Conservation (phyloP, 108 stramenopile genomes). For the Cylindrotheca closterium region DNA sequence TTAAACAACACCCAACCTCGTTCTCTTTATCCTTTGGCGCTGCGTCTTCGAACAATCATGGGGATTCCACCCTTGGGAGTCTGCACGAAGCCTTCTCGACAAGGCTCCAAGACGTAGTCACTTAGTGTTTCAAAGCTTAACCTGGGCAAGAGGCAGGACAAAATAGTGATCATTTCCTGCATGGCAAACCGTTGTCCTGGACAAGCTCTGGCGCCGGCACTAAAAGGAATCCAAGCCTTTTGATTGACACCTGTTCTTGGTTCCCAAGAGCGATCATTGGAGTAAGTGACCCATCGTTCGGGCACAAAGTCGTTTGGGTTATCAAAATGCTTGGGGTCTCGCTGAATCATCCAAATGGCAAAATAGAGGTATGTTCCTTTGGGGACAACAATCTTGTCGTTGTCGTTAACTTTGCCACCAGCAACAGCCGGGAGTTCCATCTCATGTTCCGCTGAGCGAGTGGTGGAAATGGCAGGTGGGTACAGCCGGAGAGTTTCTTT, state of each 20-base stretch:
- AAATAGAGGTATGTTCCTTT: slow-evolving; percentile 41
- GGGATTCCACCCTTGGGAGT: slow-evolving; percentile 31
- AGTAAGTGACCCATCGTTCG: slow-evolving; percentile 47
- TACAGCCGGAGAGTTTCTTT: slow-evolving; percentile 48
- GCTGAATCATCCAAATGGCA: slow-evolving; percentile 40
- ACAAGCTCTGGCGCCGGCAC: slow-evolving; percentile 49
- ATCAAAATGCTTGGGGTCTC: slow-evolving; percentile 38
- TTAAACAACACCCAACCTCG: neutral
- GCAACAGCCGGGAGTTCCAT: no score
- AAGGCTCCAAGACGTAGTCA: slow-evolving; percentile 9
- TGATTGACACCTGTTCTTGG: slow-evolving; percentile 7
- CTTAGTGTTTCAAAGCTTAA: slow-evolving; percentile 14
- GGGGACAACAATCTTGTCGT: slow-evolving; percentile 21
- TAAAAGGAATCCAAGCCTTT: slow-evolving; percentile 53
- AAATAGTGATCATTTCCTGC: slow-evolving; percentile 20
- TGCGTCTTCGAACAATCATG: neutral
- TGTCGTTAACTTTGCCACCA: no score
- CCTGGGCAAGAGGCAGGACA: slow-evolving; percentile 16
- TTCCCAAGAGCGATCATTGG: no score
- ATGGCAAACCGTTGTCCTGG: slow-evolving; percentile 52
- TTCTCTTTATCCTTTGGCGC: neutral
- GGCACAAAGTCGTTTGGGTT: slow-evolving; percentile 47
- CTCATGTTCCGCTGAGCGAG: slow-evolving; percentile 37
- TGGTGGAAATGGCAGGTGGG: slow-evolving; percentile 35
- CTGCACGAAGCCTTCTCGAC: slow-evolving; percentile 22